Evolutionary conservation across 352 stramenopile species (phyloP).

Genomic region (Phytophthora sojae): DNA sequence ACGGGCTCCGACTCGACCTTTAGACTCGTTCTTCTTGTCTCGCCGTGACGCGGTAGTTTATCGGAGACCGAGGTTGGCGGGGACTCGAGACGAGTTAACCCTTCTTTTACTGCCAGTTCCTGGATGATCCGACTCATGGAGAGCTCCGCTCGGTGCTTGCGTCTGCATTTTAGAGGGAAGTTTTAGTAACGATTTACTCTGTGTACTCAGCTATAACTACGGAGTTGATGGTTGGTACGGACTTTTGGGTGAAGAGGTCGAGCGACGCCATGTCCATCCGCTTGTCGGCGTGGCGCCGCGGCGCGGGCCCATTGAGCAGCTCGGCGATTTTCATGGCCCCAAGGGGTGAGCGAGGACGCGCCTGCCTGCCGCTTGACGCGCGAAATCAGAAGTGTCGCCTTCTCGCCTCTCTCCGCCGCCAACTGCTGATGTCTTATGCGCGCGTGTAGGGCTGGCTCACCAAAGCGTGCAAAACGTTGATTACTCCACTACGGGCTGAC

Average conservation of each 20-base stretch:
- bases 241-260: conserved; percentile 53
- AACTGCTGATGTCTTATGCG: conserved; percentile 44
- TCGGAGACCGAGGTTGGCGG: conserved; percentile 1
- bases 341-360: neutral
- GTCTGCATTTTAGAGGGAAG: conserved; percentile 24
- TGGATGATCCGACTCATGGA: conserved; percentile 65
- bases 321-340: conserved; percentile 46
- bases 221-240: conserved; percentile 5
- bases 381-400: conserved; percentile 34
- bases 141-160: conserved; percentile 40
- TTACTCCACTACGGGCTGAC: conserved; percentile 17
- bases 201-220: neutral
- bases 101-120: conserved; percentile 32
- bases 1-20: neutral
- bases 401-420: conserved; percentile 14
- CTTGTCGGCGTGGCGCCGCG: conserved; percentile 20
- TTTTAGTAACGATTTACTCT: conserved; percentile 19
- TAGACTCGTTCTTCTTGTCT: neutral
- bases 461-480: conserved; percentile 2
- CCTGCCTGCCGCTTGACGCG: conserved; percentile 1
- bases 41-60: conserved; percentile 4
- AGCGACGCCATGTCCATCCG: conserved; percentile 69
- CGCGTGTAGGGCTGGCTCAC: neutral
- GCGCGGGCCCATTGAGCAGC: conserved; percentile 34
- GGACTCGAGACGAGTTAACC: neutral